Evolutionary conservation across 208 protist genomes (phyloP).

Genomic region (Crithidia mellificae): DNA sequence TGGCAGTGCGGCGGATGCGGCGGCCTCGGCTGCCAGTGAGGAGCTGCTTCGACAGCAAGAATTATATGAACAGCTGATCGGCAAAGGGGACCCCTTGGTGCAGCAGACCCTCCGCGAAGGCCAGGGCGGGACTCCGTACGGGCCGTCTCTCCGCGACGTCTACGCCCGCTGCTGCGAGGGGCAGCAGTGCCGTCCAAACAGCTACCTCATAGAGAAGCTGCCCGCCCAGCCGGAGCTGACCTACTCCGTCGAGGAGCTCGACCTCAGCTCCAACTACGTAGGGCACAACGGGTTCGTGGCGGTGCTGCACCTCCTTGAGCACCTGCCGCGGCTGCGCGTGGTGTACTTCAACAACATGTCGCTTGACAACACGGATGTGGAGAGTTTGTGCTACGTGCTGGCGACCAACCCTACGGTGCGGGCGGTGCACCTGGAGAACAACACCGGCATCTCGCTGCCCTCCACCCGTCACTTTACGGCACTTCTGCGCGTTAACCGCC

Average conservation of each 20-base stretch:
- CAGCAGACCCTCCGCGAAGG: conserved; percentile 41
- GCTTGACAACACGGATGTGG: conserved; percentile 79
- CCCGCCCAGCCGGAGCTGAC: conserved; percentile 79
- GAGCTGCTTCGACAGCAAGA: conserved; percentile 18
- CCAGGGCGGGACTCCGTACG: conserved; percentile 55
- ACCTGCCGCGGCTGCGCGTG: conserved; percentile 65
- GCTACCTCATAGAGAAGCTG: conserved; percentile 82
- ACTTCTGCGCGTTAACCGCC: conserved; percentile 66
- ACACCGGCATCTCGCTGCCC: conserved; percentile 80
- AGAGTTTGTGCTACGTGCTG: conserved; percentile 74
- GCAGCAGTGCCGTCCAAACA: conserved; percentile 86
- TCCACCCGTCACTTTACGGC: conserved; percentile 68
- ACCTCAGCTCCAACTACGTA: conserved; percentile 90
- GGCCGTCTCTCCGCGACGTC: conserved; percentile 73
- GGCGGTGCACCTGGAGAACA: conserved; percentile 73
- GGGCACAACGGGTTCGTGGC: conserved; percentile 85
- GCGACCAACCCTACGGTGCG: conserved; percentile 46
- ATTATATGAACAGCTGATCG: conserved; percentile 33
- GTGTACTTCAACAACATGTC: conserved; percentile 89
- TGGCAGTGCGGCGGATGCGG: background rate
- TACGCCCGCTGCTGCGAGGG: conserved; percentile 84
- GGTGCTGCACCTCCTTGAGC: conserved; percentile 74
- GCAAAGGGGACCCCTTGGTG: conserved; percentile 32
- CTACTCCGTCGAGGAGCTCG: conserved; percentile 73
- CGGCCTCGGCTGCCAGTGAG: background rate